These are phyloP conservation scores for Cordyceps cateniannulata DNA, from an alignment of 2,329 filamentous ascomycete species.

Conservation along the genomic window DNA sequence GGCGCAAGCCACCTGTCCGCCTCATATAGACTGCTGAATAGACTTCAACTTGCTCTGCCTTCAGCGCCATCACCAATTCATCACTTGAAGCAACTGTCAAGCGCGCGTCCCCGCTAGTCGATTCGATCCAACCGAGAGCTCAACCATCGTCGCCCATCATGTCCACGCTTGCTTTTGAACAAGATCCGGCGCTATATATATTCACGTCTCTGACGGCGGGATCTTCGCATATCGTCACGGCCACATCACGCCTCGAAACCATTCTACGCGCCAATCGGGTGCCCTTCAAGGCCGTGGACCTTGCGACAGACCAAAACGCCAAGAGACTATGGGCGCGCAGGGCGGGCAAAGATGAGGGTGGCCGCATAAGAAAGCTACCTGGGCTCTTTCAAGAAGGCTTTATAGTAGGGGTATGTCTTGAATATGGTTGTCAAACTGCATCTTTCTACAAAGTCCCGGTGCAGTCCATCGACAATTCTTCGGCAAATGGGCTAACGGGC, in stretches of 20 bases:
- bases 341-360: slow-evolving; percentile 61
- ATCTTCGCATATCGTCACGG: slow-evolving; percentile 92
- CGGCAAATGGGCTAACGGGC: not conserved
- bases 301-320: slow-evolving; percentile 83
- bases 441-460: not conserved
- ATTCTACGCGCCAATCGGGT: slow-evolving; percentile 93
- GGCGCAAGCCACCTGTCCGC: not conserved
- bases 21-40: not conserved
- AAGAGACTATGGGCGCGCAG: slow-evolving; percentile 83
- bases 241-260: slow-evolving; percentile 90
- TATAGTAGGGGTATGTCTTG: slow-evolving; percentile 69
- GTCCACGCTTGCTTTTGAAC: slow-evolving; percentile 40
- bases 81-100: not conserved
- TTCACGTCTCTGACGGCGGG: slow-evolving; percentile 95
- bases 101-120: not conserved
- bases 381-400: slow-evolving; percentile 80
- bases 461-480: not conserved
- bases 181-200: slow-evolving; percentile 75
- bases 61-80: not conserved
- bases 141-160: not conserved
- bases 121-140: not conserved
- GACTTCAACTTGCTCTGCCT: not conserved
- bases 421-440: not conserved
- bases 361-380: slow-evolving; percentile 70
- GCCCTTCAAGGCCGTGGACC: slow-evolving; percentile 86